Evolutionary conservation across 2,329 filamentous ascomycete species (phyloP).

Genomic region (Clonostachys byssicola): DNA sequence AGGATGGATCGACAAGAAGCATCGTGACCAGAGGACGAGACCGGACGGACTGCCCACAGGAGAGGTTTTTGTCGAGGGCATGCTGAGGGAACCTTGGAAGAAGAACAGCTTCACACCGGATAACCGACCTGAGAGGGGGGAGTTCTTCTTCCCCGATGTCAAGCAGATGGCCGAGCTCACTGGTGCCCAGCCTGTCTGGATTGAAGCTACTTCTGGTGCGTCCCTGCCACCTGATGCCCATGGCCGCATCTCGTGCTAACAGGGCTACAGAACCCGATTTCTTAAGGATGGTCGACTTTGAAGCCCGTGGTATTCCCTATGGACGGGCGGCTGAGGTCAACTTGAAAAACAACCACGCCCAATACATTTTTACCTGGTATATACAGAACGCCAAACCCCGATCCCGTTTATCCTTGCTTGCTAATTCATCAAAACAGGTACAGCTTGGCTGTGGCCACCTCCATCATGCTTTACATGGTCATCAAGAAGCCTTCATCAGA

Average conservation of each 20-base stretch:
- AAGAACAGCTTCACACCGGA: slow-evolving; percentile 97
- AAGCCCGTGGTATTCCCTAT: slow-evolving; percentile 81
- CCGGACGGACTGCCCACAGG: slow-evolving; percentile 62
- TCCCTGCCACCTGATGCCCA: slow-evolving; percentile 4
- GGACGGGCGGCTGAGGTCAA: slow-evolving; percentile 87
- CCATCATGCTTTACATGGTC: slow-evolving; percentile 96
- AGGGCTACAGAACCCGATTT: slow-evolving; percentile 67
- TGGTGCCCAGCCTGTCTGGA: slow-evolving; percentile 85
- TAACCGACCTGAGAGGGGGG: slow-evolving; percentile 75
- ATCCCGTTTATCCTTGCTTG: not conserved
- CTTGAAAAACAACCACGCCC: slow-evolving; percentile 90
- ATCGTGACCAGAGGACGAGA: slow-evolving; percentile 61
- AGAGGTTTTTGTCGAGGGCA: slow-evolving; percentile 74
- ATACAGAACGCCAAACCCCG: slow-evolving; percentile 18
- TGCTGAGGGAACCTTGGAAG: slow-evolving; percentile 88
- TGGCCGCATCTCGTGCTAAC: not conserved
- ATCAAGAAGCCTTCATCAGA: slow-evolving; percentile 79
- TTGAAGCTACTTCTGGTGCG: slow-evolving; percentile 91
- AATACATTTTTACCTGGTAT: slow-evolving; percentile 99
- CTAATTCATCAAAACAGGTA: slow-evolving; percentile 56
- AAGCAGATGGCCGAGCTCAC: slow-evolving; percentile 81
- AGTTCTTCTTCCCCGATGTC: slow-evolving; percentile 96
- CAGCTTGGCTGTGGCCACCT: slow-evolving; percentile 76
- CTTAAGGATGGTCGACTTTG: slow-evolving; percentile 69
- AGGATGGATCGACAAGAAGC: slow-evolving; percentile 84